Conservation (phyloP, 2,329 filamentous ascomycete genomes). For the Fusarium circinatum region DNA sequence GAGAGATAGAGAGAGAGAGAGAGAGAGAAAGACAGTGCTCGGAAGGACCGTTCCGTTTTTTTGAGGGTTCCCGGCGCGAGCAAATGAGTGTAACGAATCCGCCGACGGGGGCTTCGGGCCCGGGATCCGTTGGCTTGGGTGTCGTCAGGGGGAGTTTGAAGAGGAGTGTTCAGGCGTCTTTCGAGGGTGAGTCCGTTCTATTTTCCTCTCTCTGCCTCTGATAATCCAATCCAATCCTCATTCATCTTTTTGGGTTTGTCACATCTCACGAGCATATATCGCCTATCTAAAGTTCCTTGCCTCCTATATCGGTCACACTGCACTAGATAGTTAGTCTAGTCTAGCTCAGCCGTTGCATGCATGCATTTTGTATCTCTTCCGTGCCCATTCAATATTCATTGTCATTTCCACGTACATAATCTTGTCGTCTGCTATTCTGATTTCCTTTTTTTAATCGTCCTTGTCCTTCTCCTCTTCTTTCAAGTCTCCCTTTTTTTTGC, state of each 20-base stretch:
- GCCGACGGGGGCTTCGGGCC: slow-evolving; percentile 60
- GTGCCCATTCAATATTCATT: slow-evolving; percentile 5
- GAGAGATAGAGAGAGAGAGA: background rate
- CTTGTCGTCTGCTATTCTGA: background rate
- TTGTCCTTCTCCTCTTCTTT: background rate
- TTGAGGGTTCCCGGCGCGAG: background rate
- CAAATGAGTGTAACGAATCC: slow-evolving; percentile 66
- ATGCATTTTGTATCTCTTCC: background rate
- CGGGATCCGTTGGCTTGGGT: slow-evolving; percentile 57
- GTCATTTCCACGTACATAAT: background rate
- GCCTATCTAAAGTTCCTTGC: slow-evolving; percentile 22
- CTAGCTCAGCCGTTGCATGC: background rate
- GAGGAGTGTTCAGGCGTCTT: slow-evolving; percentile 68
- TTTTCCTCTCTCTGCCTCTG: background rate
- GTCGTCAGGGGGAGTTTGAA: slow-evolving; percentile 57
- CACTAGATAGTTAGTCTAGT: background rate
- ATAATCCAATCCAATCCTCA: background rate
- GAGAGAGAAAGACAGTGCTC: background rate
- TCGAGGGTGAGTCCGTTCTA: slow-evolving; percentile 62
- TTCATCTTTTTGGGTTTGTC: background rate
- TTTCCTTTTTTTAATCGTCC: background rate
- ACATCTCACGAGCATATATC: slow-evolving; percentile 10
- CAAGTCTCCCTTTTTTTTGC: background rate
- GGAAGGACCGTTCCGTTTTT: slow-evolving; percentile 17
- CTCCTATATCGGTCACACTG: slow-evolving; percentile 5